These are phyloP conservation scores for Apostasia shenzhenica DNA, from an alignment of 106 monocot species.

Conservation along the genomic window DNA sequence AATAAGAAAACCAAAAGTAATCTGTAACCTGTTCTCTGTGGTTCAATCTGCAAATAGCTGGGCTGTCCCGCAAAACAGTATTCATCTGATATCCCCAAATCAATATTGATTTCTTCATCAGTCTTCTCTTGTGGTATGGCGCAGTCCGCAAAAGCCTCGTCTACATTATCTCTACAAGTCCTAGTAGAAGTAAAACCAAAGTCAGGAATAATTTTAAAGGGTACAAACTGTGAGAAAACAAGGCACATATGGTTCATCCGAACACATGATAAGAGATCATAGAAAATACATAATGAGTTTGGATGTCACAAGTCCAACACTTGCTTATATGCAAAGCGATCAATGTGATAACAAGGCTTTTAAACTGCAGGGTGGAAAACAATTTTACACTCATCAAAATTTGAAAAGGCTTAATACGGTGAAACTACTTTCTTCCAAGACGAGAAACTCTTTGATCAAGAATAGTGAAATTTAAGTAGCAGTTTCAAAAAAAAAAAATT, in stretches of 20 bases:
- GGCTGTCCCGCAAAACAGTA: constrained; percentile 13
- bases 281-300: too few relatives aligned
- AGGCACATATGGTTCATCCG: not conserved
- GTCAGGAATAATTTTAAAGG: constrained; percentile 4
- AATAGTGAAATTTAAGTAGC: too few relatives aligned
- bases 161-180: constrained; percentile 89
- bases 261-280: too few relatives aligned
- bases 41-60: constrained; percentile 13
- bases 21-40: constrained; percentile 31
- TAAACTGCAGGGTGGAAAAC: too few relatives aligned
- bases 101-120: constrained; percentile 84
- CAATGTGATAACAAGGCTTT: too few relatives aligned
- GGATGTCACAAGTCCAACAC: too few relatives aligned
- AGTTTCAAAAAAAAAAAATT: too few relatives aligned
- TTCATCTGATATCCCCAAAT: constrained; percentile 78
- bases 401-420: too few relatives aligned
- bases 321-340: too few relatives aligned
- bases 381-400: too few relatives aligned
- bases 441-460: too few relatives aligned
- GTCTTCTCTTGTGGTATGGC: constrained; percentile 90
- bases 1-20: not conserved
- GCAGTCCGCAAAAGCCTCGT: constrained; percentile 83
- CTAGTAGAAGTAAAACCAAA: constrained; percentile 31
- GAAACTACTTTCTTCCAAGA: too few relatives aligned
- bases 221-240: not conserved